Conservation (phyloP, 163 green algal genomes). For the Chloroidium sp. region DNA sequence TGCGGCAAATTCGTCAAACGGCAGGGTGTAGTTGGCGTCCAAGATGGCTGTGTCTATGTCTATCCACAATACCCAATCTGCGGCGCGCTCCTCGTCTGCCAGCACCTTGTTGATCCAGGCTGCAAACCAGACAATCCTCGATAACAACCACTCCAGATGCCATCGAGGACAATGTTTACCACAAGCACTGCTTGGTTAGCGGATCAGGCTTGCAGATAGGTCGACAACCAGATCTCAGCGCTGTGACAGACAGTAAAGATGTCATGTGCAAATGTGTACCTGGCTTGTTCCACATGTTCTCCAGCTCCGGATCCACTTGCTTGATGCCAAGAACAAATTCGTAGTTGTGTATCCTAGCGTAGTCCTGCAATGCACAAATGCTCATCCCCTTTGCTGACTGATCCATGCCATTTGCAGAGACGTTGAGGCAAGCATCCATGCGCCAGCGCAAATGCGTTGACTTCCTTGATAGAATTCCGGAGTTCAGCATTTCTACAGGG, state of each 20-base stretch:
- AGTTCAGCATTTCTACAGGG: too few relatives aligned
- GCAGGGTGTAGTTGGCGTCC: constrained; percentile 15
- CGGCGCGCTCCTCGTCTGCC: neutral
- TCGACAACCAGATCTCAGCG: neutral
- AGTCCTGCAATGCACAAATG: constrained; percentile 1
- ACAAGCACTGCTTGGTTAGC: too few relatives aligned
- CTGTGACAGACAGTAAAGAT: too few relatives aligned
- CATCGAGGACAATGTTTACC: too few relatives aligned
- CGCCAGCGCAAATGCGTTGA: too few relatives aligned
- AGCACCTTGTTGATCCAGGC: constrained; percentile 10
- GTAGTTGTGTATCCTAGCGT: constrained; percentile 8
- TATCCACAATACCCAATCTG: constrained; percentile 21
- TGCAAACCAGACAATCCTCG: neutral
- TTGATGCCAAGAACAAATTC: neutral
- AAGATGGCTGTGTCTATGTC: constrained; percentile 14
- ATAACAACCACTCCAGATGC: too few relatives aligned
- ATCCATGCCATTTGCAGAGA: too few relatives aligned
- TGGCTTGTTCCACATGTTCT: constrained; percentile 19
- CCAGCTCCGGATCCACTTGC: constrained; percentile 4
- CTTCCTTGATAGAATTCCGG: too few relatives aligned
- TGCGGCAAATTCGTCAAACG: constrained; percentile 4
- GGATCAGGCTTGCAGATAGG: too few relatives aligned
- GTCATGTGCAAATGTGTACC: neutral
- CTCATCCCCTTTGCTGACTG: too few relatives aligned
- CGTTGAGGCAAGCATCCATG: too few relatives aligned